Base-by-base conservation (phyloP, 2,329 filamentous ascomycete genomes). In the Ophiocordyceps camponoti-leonardi region DNA sequence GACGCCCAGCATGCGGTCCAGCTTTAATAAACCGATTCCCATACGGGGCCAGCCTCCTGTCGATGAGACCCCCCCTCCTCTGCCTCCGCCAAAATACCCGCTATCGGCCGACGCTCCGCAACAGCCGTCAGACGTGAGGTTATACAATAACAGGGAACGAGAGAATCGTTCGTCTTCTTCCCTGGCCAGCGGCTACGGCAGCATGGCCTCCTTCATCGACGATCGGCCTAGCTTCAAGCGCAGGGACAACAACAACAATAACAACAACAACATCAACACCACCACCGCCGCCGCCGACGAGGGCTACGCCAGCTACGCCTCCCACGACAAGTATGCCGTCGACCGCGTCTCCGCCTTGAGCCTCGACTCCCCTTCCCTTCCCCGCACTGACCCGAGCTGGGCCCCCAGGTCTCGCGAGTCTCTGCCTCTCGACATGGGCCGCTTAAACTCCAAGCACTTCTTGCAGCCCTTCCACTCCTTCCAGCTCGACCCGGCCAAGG, bases 11-110 rank as follows among this genome's bases (percentile, higher is more conserved):
- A 16, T 33, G 30, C 30, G 30, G 30, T 16, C 30, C 30, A 33
- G 30, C 30, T 33, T 33, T 33, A 33, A 33, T 16, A 33, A 10
- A 3, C 63, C 66, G 40, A 62, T 70, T 56, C 57, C 63, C 43
- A 71, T 71, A 48, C 67, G 65, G 31, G 64, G 65, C 43, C 53
- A 56, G 14, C 50, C 52, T 41, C 56, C 54, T 47, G 50, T 56
- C 48, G 54, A n/a, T n/a, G n/a, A 60, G 49, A 64, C 58, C 3
- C 68, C 67, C 49, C 68, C 67, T 44, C 62, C 68, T 33, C 51
- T 71, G 41, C 68, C 67, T n/a, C 67, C 67, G n/a, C 68, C 68
- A 6, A 59, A 59, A 43, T 54, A 59, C 31, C 55, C 62, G 6
- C 63, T 62, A 7, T 57, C 62, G 35, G 53, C 56, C 35, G 63